These are phyloP conservation scores for Phaffia tasmanica DNA, from an alignment of 768 basidiomycete genomes.

Conservation along the genomic window DNA sequence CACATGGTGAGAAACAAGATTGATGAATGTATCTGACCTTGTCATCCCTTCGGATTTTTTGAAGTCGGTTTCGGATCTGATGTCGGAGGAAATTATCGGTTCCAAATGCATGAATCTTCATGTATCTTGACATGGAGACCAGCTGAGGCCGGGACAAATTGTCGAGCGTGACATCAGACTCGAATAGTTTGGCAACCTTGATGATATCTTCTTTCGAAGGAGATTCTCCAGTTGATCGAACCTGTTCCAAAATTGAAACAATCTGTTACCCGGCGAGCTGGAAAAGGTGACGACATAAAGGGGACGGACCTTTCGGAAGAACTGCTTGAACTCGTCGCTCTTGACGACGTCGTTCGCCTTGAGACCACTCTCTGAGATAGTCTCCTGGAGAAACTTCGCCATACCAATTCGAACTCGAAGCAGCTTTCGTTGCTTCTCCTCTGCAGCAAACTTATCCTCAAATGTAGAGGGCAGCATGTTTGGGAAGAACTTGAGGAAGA, in stretches of 20 bases:
- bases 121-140: conserved; percentile 92
- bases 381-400: conserved; percentile 99
- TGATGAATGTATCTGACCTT: conserved; percentile 37
- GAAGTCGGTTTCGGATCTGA: conserved; percentile 69
- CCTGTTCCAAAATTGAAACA: conserved; percentile 41
- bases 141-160: conserved; percentile 97
- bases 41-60: conserved; percentile 79
- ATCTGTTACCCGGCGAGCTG: background rate
- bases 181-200: conserved; percentile 90
- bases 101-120: conserved; percentile 96
- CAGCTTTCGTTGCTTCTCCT: conserved; percentile 93
- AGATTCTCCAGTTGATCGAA: conserved; percentile 87
- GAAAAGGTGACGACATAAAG: background rate
- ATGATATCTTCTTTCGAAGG: conserved; percentile 80
- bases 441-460: conserved; percentile 94
- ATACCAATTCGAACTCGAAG: conserved; percentile 90
- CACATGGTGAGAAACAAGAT: background rate
- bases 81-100: conserved; percentile 97
- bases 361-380: conserved; percentile 82
- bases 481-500: conserved; percentile 92
- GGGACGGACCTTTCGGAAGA: conserved; percentile 83
- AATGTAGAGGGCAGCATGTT: conserved; percentile 98
- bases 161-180: conserved; percentile 94
- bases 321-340: conserved; percentile 93
- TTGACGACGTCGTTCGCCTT: conserved; percentile 87